These are phyloP conservation scores for Monilinia laxa DNA, from an alignment of 2,329 filamentous ascomycete genomes.

Conservation along the genomic window DNA sequence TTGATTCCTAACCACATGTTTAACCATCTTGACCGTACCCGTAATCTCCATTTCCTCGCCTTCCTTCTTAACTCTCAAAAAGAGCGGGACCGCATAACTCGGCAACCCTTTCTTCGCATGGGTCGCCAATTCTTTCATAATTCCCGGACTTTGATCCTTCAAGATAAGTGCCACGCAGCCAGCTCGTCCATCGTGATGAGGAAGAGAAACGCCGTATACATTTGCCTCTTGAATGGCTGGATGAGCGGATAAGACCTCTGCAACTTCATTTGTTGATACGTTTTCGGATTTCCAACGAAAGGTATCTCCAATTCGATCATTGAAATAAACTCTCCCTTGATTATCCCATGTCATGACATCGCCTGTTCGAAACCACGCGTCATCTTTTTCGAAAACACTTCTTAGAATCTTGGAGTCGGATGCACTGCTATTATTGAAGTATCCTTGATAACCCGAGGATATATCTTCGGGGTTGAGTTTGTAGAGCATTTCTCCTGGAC, in stretches of 20 bases:
- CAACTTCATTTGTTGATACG: slow-evolving; percentile 78
- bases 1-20: slow-evolving; percentile 67
- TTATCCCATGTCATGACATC: slow-evolving; percentile 71
- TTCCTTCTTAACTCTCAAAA: slow-evolving; percentile 63
- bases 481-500: slow-evolving; percentile 75
- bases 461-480: slow-evolving; percentile 65
- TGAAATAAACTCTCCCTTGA: slow-evolving; percentile 75
- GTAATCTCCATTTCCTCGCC: slow-evolving; percentile 58
- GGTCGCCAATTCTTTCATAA: slow-evolving; percentile 59
- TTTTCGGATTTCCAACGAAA: slow-evolving; percentile 84
- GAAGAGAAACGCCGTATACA: slow-evolving; percentile 79
- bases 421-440: slow-evolving; percentile 71
- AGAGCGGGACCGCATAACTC: slow-evolving; percentile 73
- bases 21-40: slow-evolving; percentile 88
- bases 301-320: slow-evolving; percentile 76
- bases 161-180: slow-evolving; percentile 74
- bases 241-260: slow-evolving; percentile 69
- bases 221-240: slow-evolving; percentile 72
- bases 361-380: slow-evolving; percentile 82
- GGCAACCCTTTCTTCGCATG: slow-evolving; percentile 62
- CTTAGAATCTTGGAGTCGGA: slow-evolving; percentile 72
- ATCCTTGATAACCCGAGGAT: slow-evolving; percentile 70
- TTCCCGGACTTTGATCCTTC: slow-evolving; percentile 45
- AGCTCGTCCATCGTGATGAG: slow-evolving; percentile 78
- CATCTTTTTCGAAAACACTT: slow-evolving; percentile 70